Conservation (phyloP, 2,329 filamentous ascomycete species). For the Neophaeococcomyces mojaviensis region DNA sequence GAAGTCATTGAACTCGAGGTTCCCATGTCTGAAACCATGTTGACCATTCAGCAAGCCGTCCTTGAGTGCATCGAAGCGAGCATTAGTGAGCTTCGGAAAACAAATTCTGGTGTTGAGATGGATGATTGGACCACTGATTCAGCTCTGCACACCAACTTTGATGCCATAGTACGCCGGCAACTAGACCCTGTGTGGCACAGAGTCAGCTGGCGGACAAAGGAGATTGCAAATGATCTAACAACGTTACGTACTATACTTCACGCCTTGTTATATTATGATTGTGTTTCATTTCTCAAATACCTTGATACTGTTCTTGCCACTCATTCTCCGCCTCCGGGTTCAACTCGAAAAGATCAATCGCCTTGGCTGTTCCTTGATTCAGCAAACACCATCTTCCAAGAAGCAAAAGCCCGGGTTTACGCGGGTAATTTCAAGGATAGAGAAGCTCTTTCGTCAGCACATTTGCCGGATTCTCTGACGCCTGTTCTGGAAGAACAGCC, state of each 20-base stretch:
- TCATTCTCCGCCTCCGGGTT: slow-evolving; percentile 79
- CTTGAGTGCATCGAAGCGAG: slow-evolving; percentile 94
- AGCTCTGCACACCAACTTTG: slow-evolving; percentile 85
- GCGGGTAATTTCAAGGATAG: slow-evolving; percentile 60
- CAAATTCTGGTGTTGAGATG: slow-evolving; percentile 83
- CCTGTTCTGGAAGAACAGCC: slow-evolving; percentile 89
- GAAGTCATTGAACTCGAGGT: slow-evolving; percentile 97
- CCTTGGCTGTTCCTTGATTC: slow-evolving; percentile 96
- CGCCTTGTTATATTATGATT: slow-evolving; percentile 73
- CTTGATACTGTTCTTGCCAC: slow-evolving; percentile 90
- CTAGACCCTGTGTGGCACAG: slow-evolving; percentile 96
- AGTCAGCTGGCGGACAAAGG: slow-evolving; percentile 87
- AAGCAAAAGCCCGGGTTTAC: slow-evolving; percentile 81
- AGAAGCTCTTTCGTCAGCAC: slow-evolving; percentile 41
- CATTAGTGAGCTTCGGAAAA: slow-evolving; percentile 87
- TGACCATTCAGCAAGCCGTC: slow-evolving; percentile 84
- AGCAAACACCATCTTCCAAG: slow-evolving; percentile 87
- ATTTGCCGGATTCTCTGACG: slow-evolving; percentile 55
- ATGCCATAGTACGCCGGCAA: slow-evolving; percentile 77
- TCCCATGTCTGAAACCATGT: slow-evolving; percentile 91
- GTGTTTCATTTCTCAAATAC: slow-evolving; percentile 85
- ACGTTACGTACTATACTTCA: slow-evolving; percentile 77
- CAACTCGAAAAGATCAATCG: slow-evolving; percentile 78
- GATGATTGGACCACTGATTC: slow-evolving; percentile 96
- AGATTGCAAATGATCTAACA: slow-evolving; percentile 84